Evolutionary conservation across 306 rosid genomes (phyloP).

Genomic region (Malus orientalis): DNA sequence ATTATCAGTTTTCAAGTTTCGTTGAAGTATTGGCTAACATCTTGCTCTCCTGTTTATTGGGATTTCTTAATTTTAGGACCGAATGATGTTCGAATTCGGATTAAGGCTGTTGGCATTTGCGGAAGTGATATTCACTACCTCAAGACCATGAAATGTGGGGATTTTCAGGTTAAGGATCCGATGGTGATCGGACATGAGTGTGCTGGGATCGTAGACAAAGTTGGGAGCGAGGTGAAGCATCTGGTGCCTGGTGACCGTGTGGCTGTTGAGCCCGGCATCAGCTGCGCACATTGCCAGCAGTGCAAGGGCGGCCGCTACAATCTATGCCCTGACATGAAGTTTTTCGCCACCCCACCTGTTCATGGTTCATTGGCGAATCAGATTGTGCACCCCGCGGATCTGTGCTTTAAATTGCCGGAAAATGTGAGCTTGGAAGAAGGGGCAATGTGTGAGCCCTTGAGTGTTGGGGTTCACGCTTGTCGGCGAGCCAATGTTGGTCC

Average conservation of each 20-base stretch:
- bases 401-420: background rate
- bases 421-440: background rate
- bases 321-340: background rate
- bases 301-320: background rate
- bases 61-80: background rate
- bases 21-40: background rate
- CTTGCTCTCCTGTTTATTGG: background rate
- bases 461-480: background rate
- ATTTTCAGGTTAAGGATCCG: background rate
- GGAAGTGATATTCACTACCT: background rate
- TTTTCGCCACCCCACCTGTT: background rate
- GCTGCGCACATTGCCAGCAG: background rate
- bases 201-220: background rate
- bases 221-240: background rate
- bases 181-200: background rate
- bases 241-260: background rate
- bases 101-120: background rate
- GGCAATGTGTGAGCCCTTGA: background rate
- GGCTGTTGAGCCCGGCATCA: background rate
- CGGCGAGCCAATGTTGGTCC: background rate
- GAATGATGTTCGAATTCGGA: background rate
- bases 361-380: background rate
- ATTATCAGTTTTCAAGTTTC: background rate
- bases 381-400: background rate
- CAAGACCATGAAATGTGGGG: background rate